Evolutionary conservation across 2,329 filamentous ascomycete genomes (phyloP).

Genomic region (Hypoxylon sp.): DNA sequence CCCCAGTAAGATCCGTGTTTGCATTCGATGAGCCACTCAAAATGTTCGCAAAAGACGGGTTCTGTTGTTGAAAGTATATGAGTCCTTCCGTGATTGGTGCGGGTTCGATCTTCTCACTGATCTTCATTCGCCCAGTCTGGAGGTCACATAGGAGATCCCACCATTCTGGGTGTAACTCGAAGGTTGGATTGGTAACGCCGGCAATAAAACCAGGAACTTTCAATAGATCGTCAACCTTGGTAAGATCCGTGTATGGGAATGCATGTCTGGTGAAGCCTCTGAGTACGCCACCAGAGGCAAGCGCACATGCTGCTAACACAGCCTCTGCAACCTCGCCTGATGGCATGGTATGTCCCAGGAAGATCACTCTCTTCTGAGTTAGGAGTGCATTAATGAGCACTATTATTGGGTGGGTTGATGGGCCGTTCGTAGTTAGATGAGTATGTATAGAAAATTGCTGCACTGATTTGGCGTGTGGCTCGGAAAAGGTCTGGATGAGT

Average conservation of each 20-base stretch:
- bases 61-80: slow-evolving; percentile 87
- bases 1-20: slow-evolving; percentile 80
- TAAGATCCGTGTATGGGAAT: slow-evolving; percentile 97
- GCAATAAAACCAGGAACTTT: slow-evolving; percentile 98
- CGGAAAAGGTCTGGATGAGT: slow-evolving; percentile 93
- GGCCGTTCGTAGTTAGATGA: slow-evolving; percentile 92
- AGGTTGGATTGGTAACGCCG: slow-evolving; percentile 96
- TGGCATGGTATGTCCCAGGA: slow-evolving; percentile 93
- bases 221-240: slow-evolving; percentile 95
- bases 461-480: slow-evolving; percentile 83
- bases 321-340: slow-evolving; percentile 97
- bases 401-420: slow-evolving; percentile 92
- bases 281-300: slow-evolving; percentile 92
- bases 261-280: slow-evolving; percentile 95
- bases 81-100: slow-evolving; percentile 88
- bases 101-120: slow-evolving; percentile 87
- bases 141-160: slow-evolving; percentile 98
- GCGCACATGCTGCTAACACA: slow-evolving; percentile 95
- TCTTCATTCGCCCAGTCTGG: slow-evolving; percentile 92
- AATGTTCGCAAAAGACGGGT: slow-evolving; percentile 69
- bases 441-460: slow-evolving; percentile 89
- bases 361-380: slow-evolving; percentile 96
- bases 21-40: slow-evolving; percentile 57
- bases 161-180: slow-evolving; percentile 95
- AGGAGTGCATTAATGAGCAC: slow-evolving; percentile 94